phyloP scores from a whole-genome alignment of 495 filamentous ascomycete species.

The Podospora sp. region DNA sequence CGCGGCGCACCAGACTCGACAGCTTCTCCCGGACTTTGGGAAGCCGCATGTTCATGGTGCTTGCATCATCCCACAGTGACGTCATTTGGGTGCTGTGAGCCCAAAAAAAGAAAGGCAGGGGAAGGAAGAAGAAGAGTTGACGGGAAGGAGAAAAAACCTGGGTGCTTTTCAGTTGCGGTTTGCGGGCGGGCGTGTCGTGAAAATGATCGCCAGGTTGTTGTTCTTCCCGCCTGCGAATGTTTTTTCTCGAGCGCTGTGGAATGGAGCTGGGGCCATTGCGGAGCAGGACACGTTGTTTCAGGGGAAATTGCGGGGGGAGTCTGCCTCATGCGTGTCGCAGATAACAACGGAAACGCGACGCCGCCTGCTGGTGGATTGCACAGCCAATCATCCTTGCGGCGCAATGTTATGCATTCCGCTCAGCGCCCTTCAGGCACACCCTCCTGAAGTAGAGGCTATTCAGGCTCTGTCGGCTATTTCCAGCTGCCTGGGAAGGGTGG shows the following conservation, averaged over 20 bases:
- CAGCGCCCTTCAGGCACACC: not conserved
- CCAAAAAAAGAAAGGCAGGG: not conserved
- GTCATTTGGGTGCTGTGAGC: conserved; percentile 3
- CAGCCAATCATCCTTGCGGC: not conserved
- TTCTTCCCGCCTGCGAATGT: not conserved
- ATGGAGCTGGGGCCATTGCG: not conserved
- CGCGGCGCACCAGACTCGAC: conserved; percentile 6
- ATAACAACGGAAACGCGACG: not conserved
- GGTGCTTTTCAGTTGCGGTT: not conserved
- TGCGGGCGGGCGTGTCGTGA: not conserved
- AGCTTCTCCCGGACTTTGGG: conserved; percentile 11
- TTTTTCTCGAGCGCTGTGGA: not conserved
- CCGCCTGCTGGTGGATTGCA: not conserved
- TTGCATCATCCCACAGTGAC: conserved; percentile 12
- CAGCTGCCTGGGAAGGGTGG: not conserved
- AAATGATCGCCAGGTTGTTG: not conserved
- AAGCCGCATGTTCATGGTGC: not conserved
- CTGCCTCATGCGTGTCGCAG: conserved; percentile 12
- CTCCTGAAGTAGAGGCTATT: not conserved
- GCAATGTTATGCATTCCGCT: not conserved
- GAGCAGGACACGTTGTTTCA: conserved; percentile 5
- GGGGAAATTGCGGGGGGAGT: conserved; percentile 9
- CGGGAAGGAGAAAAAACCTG: not conserved
- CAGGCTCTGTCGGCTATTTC: not conserved
- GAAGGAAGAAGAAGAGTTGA: not conserved